A percentile compares a stretch with the other conserved stretches of the same genome.
Evolutionary conservation across 148 eudicot species (phyloP).

Genomic region (Dianthus caryophyllus): DNA sequence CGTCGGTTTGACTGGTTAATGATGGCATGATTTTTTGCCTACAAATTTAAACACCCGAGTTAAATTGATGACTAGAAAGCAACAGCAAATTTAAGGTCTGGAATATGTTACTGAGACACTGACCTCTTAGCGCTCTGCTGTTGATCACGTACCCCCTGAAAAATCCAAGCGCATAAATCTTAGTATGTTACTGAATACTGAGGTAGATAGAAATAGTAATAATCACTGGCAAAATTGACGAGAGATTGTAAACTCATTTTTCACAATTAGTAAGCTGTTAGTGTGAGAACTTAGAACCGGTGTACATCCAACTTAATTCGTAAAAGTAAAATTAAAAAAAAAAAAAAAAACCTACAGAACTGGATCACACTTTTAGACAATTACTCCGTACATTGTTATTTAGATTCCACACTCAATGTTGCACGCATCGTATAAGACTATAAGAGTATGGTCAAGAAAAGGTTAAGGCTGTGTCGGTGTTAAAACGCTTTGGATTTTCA

Average conservation of each 20-base stretch:
- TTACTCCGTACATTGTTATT: not conserved
- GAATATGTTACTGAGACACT: slow-evolving; percentile 13
- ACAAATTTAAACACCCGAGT: not conserved
- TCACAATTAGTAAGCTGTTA: too few species aligned
- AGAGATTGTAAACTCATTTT: not conserved
- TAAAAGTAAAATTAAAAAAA: not conserved
- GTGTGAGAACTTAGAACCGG: not conserved
- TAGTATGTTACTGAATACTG: not conserved
- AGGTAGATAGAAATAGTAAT: not conserved
- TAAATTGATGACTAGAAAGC: not conserved
- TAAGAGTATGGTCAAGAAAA: too few species aligned
- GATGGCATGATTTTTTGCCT: slow-evolving; percentile 18
- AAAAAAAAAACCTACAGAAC: too few species aligned
- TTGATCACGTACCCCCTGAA: slow-evolving; percentile 13
- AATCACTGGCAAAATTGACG: not conserved
- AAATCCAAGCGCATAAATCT: slow-evolving; percentile 5
- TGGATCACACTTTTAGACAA: not conserved
- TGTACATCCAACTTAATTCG: too few species aligned
- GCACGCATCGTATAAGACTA: too few species aligned
- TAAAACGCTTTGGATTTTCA: too few species aligned
- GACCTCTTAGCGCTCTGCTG: slow-evolving; percentile 15
- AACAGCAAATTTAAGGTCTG: not conserved
- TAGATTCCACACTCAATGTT: not conserved
- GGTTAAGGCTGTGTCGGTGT: too few species aligned
- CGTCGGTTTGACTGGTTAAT: slow-evolving; percentile 15